A percentile compares a stretch with the other conserved stretches of the same genome.
These are phyloP conservation scores for Zymoseptoria ardabiliae DNA, from an alignment of 2,329 filamentous ascomycete species.

Conservation along the genomic window DNA sequence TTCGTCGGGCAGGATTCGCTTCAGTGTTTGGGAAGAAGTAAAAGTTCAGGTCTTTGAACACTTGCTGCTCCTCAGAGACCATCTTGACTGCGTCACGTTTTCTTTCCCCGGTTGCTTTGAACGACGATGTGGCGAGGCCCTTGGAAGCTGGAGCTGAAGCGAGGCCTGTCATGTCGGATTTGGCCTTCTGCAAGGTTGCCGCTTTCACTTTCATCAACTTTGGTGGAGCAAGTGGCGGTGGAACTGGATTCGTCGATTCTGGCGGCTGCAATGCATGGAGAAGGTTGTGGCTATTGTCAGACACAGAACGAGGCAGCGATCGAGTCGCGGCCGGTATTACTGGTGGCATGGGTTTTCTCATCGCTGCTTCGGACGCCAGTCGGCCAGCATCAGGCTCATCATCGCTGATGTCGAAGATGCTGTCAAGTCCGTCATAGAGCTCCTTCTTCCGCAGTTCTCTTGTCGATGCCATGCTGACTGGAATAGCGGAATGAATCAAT, in stretches of 20 bases:
- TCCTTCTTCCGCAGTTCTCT: constrained; percentile 14
- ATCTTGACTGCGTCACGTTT: constrained; percentile 21
- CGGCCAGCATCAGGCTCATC: constrained; percentile 17
- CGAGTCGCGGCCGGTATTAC: neutral
- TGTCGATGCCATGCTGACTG: neutral
- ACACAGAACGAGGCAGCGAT: constrained; percentile 19
- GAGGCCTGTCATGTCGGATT: constrained; percentile 12
- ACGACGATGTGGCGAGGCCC: neutral
- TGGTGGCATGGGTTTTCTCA: constrained; percentile 9
- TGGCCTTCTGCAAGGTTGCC: constrained; percentile 9
- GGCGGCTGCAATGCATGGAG: neutral
- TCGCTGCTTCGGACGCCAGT: constrained; percentile 13
- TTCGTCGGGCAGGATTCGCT: constrained; percentile 56
- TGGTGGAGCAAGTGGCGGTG: neutral
- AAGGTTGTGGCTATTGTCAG: constrained; percentile 12
- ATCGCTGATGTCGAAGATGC: constrained; percentile 15
- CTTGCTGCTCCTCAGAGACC: constrained; percentile 21
- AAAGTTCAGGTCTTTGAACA: constrained; percentile 27
- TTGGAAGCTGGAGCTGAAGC: constrained; percentile 10
- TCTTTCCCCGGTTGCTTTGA: constrained; percentile 19
- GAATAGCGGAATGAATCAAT: neutral
- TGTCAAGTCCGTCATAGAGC: constrained; percentile 17
- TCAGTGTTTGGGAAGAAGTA: constrained; percentile 77
- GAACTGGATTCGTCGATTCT: constrained; percentile 7
- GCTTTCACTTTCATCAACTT: neutral